Percentiles rank a stretch among this genome's conserved stretches.
These are phyloP conservation scores for Capronia epimyces DNA, from an alignment of 2,329 filamentous ascomycete genomes.

Conservation along the genomic window DNA sequence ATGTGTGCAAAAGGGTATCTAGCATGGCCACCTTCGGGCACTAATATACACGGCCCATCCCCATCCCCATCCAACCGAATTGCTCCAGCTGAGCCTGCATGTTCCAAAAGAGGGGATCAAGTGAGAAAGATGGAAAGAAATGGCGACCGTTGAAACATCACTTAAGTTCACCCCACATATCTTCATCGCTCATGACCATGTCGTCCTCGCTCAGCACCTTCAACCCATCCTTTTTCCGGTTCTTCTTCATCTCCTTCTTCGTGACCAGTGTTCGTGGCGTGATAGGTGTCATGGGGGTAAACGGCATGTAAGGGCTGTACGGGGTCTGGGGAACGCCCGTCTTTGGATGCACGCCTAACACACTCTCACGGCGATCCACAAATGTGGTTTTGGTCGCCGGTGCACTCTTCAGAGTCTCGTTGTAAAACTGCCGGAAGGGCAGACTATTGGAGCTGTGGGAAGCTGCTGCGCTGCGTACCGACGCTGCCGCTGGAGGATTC, in stretches of 20 bases:
- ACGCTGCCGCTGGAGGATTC: slow-evolving; percentile 10
- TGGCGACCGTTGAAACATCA: not conserved
- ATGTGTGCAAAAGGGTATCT: not conserved
- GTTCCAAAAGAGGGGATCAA: too few relatives aligned
- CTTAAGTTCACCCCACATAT: slow-evolving; percentile 41
- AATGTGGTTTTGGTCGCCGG: slow-evolving; percentile 48
- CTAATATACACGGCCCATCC: slow-evolving; percentile 2
- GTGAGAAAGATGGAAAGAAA: not conserved
- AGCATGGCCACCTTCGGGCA: not conserved
- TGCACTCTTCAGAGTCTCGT: slow-evolving; percentile 36
- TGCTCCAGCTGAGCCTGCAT: too few relatives aligned
- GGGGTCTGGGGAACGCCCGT: slow-evolving; percentile 45
- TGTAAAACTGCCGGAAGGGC: slow-evolving; percentile 43
- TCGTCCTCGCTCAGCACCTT: slow-evolving; percentile 45
- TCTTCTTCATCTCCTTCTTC: slow-evolving; percentile 40
- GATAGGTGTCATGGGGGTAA: slow-evolving; percentile 46
- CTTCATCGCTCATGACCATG: slow-evolving; percentile 41
- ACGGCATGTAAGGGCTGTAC: slow-evolving; percentile 49
- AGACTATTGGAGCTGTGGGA: slow-evolving; percentile 35
- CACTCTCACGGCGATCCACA: slow-evolving; percentile 40
- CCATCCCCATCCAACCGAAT: not conserved
- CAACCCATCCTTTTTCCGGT: slow-evolving; percentile 40
- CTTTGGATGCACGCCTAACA: slow-evolving; percentile 35
- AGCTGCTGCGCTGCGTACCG: slow-evolving; percentile 15
- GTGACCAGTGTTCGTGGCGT: slow-evolving; percentile 40